Base-by-base conservation (phyloP, 225 moss, liverwort and hornwort genomes). In the Marchantia polymorpha region DNA sequence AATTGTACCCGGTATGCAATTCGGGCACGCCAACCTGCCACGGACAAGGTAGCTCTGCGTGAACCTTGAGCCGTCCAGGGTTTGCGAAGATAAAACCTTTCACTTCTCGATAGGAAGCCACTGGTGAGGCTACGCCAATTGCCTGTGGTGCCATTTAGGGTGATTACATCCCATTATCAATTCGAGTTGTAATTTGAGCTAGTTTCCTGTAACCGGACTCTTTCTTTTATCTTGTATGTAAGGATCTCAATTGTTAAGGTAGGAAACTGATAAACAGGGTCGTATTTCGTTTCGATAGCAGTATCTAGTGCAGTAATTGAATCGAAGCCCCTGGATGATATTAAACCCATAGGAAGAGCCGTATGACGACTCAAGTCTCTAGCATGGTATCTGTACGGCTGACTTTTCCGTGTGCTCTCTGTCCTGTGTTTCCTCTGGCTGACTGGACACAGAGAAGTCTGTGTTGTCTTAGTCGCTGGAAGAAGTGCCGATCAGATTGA, bases 81-180 rank as follows among this genome's bases (percentile, higher is more conserved):
- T 85, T 69, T 59, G 84, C 84, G 74, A 0, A 85, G 20, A 85
- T n/a, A 13, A 22, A 78, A 65, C 25, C 19, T 53, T 85, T 85
- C 84, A 85, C 81, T 79, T 64, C 78, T 81, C 81, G 84, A 85
- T 85, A 85, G 84, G 84, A 81, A 85, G 61, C 84, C 31, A 55
- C 78, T 11, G 84, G 84, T 85, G 78, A 7, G 25, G 81, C 78
- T 59, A 3, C 52, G 53, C 47, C 75, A 12, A 85, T 85, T 31
- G 82, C 85, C 75, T 64, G 75, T 60, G 79, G 85, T 85, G 85
- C 82, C 85, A 83, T 73, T 76, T 47, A 73, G 73, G 54, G 78
- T 74, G 78, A 74, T 78, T 19, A 65, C 64, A 78, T 31, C 48
- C 4, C 1, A 56, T n/a, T n/a, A n/a, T n/a, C n/a, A n/a, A n/a